These are phyloP conservation scores for Skeletonema grethae DNA, from an alignment of 108 stramenopile species.

Conservation along the genomic window DNA sequence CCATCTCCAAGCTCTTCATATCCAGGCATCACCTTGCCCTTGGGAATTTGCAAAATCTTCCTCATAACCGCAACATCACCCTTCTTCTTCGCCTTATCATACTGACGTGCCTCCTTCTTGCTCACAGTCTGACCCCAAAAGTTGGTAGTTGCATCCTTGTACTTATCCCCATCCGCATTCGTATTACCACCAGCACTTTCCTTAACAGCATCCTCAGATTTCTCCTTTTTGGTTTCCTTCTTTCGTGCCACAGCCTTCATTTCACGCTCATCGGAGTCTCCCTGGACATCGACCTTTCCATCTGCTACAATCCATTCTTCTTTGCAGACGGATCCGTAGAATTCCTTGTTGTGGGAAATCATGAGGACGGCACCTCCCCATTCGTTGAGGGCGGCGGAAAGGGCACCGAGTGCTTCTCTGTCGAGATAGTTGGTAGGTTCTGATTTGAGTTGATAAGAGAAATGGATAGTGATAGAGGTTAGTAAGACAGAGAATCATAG, in stretches of 20 bases:
- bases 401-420: slow-evolving; percentile 94
- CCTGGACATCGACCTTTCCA: slow-evolving; percentile 77
- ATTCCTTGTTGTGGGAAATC: slow-evolving; percentile 98
- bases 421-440: slow-evolving; percentile 99
- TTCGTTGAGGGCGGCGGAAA: slow-evolving; percentile 89
- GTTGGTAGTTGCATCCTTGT: slow-evolving; percentile 88
- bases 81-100: slow-evolving; percentile 92
- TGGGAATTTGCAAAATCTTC: slow-evolving; percentile 84
- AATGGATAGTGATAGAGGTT: not conserved
- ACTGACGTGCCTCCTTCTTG: slow-evolving; percentile 89
- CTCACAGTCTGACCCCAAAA: slow-evolving; percentile 86
- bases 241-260: slow-evolving; percentile 90
- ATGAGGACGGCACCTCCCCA: slow-evolving; percentile 98
- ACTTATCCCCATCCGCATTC: slow-evolving; percentile 84
- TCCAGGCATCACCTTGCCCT: slow-evolving; percentile 91
- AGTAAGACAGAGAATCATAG: not conserved
- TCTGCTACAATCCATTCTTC: slow-evolving; percentile 95
- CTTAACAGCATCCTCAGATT: slow-evolving; percentile 55
- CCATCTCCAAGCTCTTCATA: slow-evolving; percentile 90
- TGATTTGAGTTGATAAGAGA: not conserved
- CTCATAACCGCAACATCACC: slow-evolving; percentile 83
- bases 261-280: slow-evolving; percentile 82
- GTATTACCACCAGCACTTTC: slow-evolving; percentile 86
- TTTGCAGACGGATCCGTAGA: slow-evolving; percentile 89
- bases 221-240: slow-evolving; percentile 83